Evolutionary conservation across 371 early-diverging fungal species (phyloP).

Genomic region (Phascolomyces articulosus): DNA sequence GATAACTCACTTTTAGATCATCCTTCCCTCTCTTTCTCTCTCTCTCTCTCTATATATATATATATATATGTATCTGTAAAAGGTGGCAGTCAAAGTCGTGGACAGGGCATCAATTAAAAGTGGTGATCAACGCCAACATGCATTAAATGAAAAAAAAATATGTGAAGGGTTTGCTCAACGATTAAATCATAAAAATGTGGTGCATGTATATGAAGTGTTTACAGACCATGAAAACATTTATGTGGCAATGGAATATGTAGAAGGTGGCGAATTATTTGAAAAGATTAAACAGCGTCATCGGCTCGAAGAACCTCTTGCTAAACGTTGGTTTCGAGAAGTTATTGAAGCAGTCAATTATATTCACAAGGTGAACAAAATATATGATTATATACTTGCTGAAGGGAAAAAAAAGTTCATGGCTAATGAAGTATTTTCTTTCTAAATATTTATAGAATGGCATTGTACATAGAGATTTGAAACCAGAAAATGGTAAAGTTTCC

Average conservation of each 20-base stretch:
- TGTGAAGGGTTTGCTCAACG: conserved; percentile 63
- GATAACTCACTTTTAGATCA: too few species aligned
- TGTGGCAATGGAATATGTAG: conserved; percentile 94
- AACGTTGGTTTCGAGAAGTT: conserved; percentile 94
- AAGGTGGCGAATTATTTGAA: conserved; percentile 97
- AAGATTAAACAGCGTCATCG: conserved; percentile 87
- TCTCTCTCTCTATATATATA: too few species aligned
- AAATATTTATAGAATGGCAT: conserved; percentile 57
- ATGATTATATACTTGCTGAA: neutral
- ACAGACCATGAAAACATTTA: conserved; percentile 84
- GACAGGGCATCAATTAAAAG: conserved; percentile 59
- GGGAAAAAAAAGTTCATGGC: conserved; percentile 36
- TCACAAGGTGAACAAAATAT: conserved; percentile 58
- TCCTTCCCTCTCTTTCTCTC: too few species aligned
- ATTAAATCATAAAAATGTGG: conserved; percentile 85
- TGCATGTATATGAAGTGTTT: conserved; percentile 87
- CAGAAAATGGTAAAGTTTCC: conserved; percentile 67
- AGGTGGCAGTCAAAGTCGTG: conserved; percentile 70
- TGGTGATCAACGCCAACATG: conserved; percentile 55
- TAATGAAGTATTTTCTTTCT: too few species aligned
- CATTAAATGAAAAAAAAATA: conserved; percentile 62
- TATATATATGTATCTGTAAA: neutral
- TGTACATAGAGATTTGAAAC: conserved; percentile 91
- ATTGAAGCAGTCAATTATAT: conserved; percentile 94
- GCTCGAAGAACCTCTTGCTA: conserved; percentile 83